Percentiles rank a stretch among this genome's conserved stretches.
These are phyloP conservation scores for Pistacia vera DNA, from an alignment of 345 rosid species.

Conservation along the genomic window DNA sequence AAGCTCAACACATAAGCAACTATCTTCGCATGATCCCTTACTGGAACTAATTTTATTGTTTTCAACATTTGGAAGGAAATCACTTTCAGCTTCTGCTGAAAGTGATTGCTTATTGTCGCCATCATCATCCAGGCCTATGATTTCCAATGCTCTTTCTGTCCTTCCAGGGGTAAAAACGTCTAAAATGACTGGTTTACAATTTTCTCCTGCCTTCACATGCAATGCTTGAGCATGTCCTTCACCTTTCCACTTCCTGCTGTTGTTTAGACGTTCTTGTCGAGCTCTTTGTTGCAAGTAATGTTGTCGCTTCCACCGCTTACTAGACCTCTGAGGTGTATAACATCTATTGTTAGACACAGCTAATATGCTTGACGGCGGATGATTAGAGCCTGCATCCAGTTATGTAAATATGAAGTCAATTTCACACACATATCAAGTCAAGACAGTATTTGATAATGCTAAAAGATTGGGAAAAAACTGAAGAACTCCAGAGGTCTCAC, in stretches of 20 bases:
- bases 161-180: constrained; percentile 31
- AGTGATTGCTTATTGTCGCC: constrained; percentile 31
- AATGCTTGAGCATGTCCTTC: constrained; percentile 53
- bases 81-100: constrained; percentile 38
- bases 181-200: constrained; percentile 28
- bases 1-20: constrained; percentile 28
- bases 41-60: constrained; percentile 38
- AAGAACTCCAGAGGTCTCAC: constrained; percentile 33
- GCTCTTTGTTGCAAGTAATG: constrained; percentile 84
- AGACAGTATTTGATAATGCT: background rate
- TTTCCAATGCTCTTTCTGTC: constrained; percentile 39
- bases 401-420: constrained; percentile 18
- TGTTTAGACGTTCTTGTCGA: constrained; percentile 88
- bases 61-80: constrained; percentile 41
- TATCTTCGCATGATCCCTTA: constrained; percentile 32
- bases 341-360: constrained; percentile 57
- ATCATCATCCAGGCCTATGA: constrained; percentile 42
- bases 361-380: constrained; percentile 42
- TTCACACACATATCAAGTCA: background rate
- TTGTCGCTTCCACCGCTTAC: constrained; percentile 91
- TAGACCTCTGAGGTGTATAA: constrained; percentile 56
- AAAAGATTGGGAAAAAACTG: background rate
- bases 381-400: constrained; percentile 51
- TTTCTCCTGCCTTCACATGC: constrained; percentile 36
- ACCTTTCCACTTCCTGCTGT: constrained; percentile 92